phyloP scores from a whole-genome alignment of 495 filamentous ascomycete genomes.

The Copromyces sp. region DNA sequence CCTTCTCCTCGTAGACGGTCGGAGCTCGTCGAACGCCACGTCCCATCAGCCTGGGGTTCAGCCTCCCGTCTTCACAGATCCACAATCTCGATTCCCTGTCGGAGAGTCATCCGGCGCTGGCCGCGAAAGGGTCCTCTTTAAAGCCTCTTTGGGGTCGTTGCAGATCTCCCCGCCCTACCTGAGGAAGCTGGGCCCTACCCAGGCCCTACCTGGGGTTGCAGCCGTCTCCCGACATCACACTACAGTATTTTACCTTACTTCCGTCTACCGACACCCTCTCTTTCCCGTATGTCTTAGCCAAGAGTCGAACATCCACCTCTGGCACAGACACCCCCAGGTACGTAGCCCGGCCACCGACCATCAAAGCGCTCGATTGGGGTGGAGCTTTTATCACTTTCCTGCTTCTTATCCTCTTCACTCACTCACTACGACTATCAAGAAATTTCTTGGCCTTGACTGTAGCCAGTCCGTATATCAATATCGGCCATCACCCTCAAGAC shows the following conservation, averaged over 20 bases:
- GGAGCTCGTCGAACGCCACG: constrained; percentile 1
- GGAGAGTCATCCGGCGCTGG: constrained; percentile 15
- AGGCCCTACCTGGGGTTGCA: background rate
- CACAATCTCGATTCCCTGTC: constrained; percentile 11
- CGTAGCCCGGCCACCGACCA: constrained; percentile 13
- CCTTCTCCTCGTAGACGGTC: background rate
- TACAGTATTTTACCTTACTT: background rate
- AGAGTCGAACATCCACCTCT: constrained; percentile 4
- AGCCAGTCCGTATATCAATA: constrained; percentile 9
- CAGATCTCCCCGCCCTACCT: constrained; percentile 18
- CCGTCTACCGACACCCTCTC: constrained; percentile 2
- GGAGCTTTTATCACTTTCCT: constrained; percentile 12
- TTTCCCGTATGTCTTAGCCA: constrained; percentile 18
- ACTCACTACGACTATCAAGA: constrained; percentile 11
- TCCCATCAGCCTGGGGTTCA: constrained; percentile 7
- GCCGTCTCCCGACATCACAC: background rate
- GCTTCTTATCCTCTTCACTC: constrained; percentile 9
- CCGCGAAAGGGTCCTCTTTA: constrained; percentile 10
- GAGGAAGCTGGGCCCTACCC: background rate
- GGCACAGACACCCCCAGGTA: constrained; percentile 10
- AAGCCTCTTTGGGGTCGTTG: constrained; percentile 12
- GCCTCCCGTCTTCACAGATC: constrained; percentile 14
- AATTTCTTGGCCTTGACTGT: constrained; percentile 12
- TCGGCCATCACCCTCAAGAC: constrained; percentile 10
- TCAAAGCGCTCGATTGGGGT: constrained; percentile 12